phyloP scores from a whole-genome alignment of 2,329 filamentous ascomycete genomes.

The Leptographium procerum region DNA sequence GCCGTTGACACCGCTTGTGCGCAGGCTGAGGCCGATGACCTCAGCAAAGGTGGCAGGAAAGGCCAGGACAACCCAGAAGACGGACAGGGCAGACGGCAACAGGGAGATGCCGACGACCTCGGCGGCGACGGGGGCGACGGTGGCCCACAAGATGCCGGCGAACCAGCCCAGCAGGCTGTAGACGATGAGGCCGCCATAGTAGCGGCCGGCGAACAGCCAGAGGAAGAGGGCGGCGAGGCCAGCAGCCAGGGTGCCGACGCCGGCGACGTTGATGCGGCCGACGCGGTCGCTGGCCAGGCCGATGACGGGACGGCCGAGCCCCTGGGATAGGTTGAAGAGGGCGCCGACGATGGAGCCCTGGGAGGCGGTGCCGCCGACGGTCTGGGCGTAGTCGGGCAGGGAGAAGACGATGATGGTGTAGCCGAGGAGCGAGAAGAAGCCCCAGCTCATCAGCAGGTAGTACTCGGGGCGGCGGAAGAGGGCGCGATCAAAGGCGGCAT shows the following conservation, averaged over 20 bases:
- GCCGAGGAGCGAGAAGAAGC: slow-evolving; percentile 59
- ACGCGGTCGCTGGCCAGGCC: slow-evolving; percentile 60
- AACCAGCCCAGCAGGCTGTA: slow-evolving; percentile 59
- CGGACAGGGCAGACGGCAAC: slow-evolving; percentile 54
- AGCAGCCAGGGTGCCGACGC: slow-evolving; percentile 49
- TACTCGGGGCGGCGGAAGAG: slow-evolving; percentile 54
- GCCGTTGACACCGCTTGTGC: slow-evolving; percentile 25
- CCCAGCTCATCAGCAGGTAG: slow-evolving; percentile 53
- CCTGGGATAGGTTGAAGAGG: slow-evolving; percentile 57
- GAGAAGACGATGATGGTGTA: slow-evolving; percentile 72
- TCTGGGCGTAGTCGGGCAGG: slow-evolving; percentile 59
- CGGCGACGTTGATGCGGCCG: slow-evolving; percentile 64
- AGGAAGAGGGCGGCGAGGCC: slow-evolving; percentile 57
- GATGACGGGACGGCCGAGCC: slow-evolving; percentile 57
- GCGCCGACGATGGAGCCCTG: slow-evolving; percentile 65
- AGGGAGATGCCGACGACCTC: slow-evolving; percentile 63
- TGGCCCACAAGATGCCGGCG: slow-evolving; percentile 60
- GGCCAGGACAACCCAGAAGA: slow-evolving; percentile 62
- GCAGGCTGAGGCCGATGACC: slow-evolving; percentile 49
- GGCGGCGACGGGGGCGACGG: slow-evolving; percentile 56
- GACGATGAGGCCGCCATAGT: slow-evolving; percentile 56
- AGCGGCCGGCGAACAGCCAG: slow-evolving; percentile 58
- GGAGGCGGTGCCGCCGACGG: slow-evolving; percentile 52
- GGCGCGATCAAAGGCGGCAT: slow-evolving; percentile 52
- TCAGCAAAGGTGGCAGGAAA: slow-evolving; percentile 60